These are phyloP conservation scores for Amaranthus tricolor DNA, from an alignment of 179 eudicot genomes.

Conservation along the genomic window DNA sequence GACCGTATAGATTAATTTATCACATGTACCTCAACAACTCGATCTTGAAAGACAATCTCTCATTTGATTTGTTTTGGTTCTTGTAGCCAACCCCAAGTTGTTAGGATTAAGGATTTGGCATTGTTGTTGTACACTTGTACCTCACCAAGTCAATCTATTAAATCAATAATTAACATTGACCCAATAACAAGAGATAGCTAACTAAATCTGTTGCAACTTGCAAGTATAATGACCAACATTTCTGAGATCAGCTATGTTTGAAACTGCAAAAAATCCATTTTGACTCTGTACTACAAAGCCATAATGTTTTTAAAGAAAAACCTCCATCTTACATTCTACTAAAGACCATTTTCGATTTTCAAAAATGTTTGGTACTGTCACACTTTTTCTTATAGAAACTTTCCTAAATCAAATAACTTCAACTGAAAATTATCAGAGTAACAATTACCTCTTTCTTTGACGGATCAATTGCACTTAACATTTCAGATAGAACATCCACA, in stretches of 20 bases:
- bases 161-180: background rate
- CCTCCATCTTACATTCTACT: background rate
- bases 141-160: background rate
- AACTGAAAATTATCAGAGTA: background rate
- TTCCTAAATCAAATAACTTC: background rate
- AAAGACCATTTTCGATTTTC: background rate
- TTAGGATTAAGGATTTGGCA: too few species aligned
- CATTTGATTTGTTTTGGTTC: too few species aligned
- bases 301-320: background rate
- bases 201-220: background rate
- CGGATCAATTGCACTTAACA: conserved; percentile 87
- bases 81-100: too few species aligned
- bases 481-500: conserved; percentile 91
- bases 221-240: background rate
- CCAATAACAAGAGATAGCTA: background rate
- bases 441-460: conserved; percentile 78
- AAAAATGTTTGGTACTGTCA: background rate
- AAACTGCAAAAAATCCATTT: background rate
- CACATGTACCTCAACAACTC: background rate
- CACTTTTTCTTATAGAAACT: background rate
- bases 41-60: background rate
- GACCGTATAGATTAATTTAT: background rate
- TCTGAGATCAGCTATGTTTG: background rate
- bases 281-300: background rate
- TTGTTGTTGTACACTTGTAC: background rate